A percentile compares a stretch with the other conserved stretches of the same genome.
Evolutionary conservation across 2,329 filamentous ascomycete genomes (phyloP).

Genomic region (Aureobasidium leucospermi): DNA sequence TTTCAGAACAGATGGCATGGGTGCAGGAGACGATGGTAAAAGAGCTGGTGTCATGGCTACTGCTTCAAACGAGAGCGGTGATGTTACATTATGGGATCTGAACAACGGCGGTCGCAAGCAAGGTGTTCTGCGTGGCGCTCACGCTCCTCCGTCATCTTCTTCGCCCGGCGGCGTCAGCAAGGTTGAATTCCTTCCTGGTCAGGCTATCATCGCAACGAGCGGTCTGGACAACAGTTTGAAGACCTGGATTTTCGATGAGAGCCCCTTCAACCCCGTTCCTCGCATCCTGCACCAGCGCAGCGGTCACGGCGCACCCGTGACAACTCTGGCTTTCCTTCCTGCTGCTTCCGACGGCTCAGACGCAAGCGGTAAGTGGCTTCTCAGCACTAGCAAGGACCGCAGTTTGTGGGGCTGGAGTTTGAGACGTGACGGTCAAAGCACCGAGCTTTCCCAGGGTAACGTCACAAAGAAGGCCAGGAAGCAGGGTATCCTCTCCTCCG

Average conservation of each 20-base stretch:
- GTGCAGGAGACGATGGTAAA: slow-evolving; percentile 79
- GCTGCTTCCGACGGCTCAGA: slow-evolving; percentile 85
- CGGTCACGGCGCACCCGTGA: slow-evolving; percentile 82
- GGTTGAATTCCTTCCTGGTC: slow-evolving; percentile 80
- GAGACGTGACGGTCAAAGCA: slow-evolving; percentile 86
- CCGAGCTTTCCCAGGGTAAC: slow-evolving; percentile 85
- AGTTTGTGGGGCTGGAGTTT: slow-evolving; percentile 97
- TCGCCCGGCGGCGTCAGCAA: slow-evolving; percentile 75
- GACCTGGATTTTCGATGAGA: slow-evolving; percentile 93
- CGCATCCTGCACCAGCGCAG: slow-evolving; percentile 77
- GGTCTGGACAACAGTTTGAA: slow-evolving; percentile 90
- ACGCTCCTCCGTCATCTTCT: slow-evolving; percentile 68
- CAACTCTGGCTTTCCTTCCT: slow-evolving; percentile 75
- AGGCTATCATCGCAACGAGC: slow-evolving; percentile 83
- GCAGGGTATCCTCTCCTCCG: slow-evolving; percentile 54
- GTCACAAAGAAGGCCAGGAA: slow-evolving; percentile 87
- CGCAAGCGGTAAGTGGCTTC: slow-evolving; percentile 82
- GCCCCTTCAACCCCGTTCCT: slow-evolving; percentile 79
- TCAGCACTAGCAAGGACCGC: slow-evolving; percentile 81
- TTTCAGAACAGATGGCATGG: slow-evolving; percentile 82
- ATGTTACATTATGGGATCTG: slow-evolving; percentile 93
- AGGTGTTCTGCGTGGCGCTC: slow-evolving; percentile 79
- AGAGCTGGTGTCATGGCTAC: slow-evolving; percentile 92
- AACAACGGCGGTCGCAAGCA: slow-evolving; percentile 81
- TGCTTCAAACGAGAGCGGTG: slow-evolving; percentile 67